A percentile compares a stretch with the other conserved stretches of the same genome.
These are phyloP conservation scores for Aspergillus indologenus DNA, from an alignment of 495 filamentous ascomycete genomes.

Conservation along the genomic window DNA sequence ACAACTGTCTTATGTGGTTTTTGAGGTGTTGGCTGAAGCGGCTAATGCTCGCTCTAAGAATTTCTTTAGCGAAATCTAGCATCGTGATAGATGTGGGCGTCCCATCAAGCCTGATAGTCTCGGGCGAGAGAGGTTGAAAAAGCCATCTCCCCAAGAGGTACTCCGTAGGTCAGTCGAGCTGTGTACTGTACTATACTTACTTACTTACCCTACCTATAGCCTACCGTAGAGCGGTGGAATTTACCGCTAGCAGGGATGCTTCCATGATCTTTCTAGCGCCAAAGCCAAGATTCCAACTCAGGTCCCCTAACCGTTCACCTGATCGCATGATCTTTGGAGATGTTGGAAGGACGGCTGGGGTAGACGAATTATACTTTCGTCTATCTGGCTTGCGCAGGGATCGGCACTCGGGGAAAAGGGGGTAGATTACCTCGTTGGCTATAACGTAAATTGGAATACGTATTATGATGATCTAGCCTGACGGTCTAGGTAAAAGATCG, in stretches of 20 bases:
- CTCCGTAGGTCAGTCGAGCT: conserved; percentile 4
- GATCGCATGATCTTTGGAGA: conserved; percentile 1
- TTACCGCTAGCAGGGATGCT: conserved; percentile 20
- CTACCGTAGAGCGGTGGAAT: conserved; percentile 14
- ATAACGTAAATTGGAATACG: neutral
- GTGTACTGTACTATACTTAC: too few relatives aligned
- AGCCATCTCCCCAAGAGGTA: neutral
- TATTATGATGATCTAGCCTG: neutral
- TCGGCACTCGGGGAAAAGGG: conserved; percentile 6
- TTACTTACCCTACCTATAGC: too few relatives aligned
- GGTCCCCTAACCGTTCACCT: conserved; percentile 11
- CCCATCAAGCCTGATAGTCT: neutral
- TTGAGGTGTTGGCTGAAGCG: neutral
- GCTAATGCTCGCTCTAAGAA: neutral
- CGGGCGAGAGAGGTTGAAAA: neutral
- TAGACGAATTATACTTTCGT: neutral
- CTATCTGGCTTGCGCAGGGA: neutral
- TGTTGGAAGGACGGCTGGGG: neutral
- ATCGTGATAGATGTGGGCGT: neutral
- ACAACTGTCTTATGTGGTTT: too few relatives aligned
- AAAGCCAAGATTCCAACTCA: conserved; percentile 30
- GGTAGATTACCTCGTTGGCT: neutral
- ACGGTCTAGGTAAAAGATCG: neutral
- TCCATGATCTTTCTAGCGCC: conserved; percentile 38
- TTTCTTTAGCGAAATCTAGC: neutral